Conservation (phyloP, 2,329 filamentous ascomycete species). For the Septoria linicola region DNA sequence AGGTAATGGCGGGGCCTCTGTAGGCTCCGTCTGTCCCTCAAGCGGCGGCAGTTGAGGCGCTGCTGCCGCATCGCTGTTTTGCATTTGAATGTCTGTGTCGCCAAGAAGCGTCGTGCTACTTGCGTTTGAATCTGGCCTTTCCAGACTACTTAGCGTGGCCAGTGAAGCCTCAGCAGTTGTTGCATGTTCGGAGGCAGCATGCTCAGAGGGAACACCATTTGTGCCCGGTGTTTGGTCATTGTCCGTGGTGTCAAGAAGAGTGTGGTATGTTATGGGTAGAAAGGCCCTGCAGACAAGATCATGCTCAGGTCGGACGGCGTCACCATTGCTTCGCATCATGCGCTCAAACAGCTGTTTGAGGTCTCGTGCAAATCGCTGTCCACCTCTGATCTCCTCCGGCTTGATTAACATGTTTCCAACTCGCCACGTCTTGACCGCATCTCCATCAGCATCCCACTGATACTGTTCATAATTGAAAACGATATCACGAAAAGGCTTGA, state of each 20-base stretch:
- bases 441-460: conserved; percentile 65
- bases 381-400: conserved; percentile 36
- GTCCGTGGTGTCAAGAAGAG: too few relatives aligned
- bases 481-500: conserved; percentile 76
- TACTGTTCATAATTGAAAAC: conserved; percentile 73
- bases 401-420: conserved; percentile 70
- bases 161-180: not conserved
- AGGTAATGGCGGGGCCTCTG: conserved; percentile 55
- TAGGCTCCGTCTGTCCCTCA: conserved; percentile 35
- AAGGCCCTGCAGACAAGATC: conserved; percentile 40
- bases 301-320: conserved; percentile 36
- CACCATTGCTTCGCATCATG: conserved; percentile 37
- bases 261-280: conserved; percentile 32
- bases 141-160: not conserved
- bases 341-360: conserved; percentile 38
- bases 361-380: conserved; percentile 38
- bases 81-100: conserved; percentile 28
- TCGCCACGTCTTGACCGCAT: conserved; percentile 63
- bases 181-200: not conserved
- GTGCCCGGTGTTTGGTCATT: too few relatives aligned
- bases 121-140: conserved; percentile 23
- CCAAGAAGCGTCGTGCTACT: conserved; percentile 32
- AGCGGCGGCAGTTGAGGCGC: conserved; percentile 39
- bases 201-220: not conserved
- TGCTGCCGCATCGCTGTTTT: conserved; percentile 24